A percentile compares a stretch with the other conserved stretches of the same genome.
These are phyloP conservation scores for Millerozyma acaciae DNA, from an alignment of 805 yeast species.

Conservation along the genomic window DNA sequence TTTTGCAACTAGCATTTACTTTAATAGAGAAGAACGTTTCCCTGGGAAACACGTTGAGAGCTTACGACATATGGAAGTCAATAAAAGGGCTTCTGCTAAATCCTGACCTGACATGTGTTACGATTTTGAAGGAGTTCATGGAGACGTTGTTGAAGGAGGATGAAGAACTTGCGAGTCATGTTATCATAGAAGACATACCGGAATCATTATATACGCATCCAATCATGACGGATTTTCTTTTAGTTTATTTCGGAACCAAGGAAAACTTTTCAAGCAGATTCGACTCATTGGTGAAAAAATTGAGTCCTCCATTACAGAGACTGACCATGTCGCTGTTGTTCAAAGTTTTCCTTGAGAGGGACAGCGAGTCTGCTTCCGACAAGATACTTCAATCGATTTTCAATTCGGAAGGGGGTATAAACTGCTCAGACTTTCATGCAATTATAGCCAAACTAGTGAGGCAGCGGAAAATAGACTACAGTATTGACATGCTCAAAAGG, in stretches of 20 bases:
- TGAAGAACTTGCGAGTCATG: neutral
- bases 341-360: constrained; percentile 22
- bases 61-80: constrained; percentile 15
- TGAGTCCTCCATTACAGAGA: constrained; percentile 29
- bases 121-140: neutral
- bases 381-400: constrained; percentile 26
- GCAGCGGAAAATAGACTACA: constrained; percentile 20
- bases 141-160: neutral
- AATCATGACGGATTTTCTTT: constrained; percentile 7
- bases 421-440: constrained; percentile 21
- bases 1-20: neutral
- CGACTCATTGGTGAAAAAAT: constrained; percentile 16
- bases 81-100: neutral
- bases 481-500: constrained; percentile 18
- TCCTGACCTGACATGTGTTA: neutral
- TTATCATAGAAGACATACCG: constrained; percentile 1
- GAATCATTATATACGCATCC: neutral
- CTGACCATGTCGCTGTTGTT: constrained; percentile 32
- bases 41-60: constrained; percentile 12
- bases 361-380: constrained; percentile 26
- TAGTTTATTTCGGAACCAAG: constrained; percentile 9
- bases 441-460: constrained; percentile 24
- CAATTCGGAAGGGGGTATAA: constrained; percentile 24
- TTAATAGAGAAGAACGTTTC: constrained; percentile 12
- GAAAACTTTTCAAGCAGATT: constrained; percentile 9